Evolutionary conservation across 352 stramenopile genomes (phyloP).

Genomic region (Peronospora tabacina): DNA sequence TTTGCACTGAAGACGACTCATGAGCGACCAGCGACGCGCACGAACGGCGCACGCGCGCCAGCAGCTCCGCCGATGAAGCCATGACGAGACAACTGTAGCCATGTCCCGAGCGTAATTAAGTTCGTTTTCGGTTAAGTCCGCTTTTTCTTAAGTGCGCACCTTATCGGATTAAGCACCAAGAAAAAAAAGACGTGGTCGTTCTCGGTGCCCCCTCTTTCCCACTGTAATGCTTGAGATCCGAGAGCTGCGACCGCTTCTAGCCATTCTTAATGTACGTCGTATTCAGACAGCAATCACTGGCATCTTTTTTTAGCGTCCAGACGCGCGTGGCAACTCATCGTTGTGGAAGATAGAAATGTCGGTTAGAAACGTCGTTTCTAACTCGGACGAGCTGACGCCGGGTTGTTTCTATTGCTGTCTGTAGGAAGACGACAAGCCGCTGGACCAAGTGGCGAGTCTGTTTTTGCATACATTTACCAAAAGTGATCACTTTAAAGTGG

Average conservation of each 20-base stretch:
- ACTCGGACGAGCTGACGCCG: not conserved
- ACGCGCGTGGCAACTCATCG: not conserved
- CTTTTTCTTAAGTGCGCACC: slow-evolving; percentile 7
- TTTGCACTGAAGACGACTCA: slow-evolving; percentile 35
- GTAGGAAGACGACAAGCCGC: slow-evolving; percentile 78
- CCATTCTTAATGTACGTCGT: slow-evolving; percentile 72
- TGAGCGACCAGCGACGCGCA: slow-evolving; percentile 44
- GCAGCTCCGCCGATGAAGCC: slow-evolving; percentile 29
- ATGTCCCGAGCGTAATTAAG: not conserved
- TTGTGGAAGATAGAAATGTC: slow-evolving; percentile 3
- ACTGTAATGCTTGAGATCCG: slow-evolving; percentile 66
- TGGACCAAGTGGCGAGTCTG: slow-evolving; percentile 60
- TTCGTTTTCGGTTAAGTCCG: slow-evolving; percentile 11
- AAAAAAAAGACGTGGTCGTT: not conserved
- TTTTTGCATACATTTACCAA: slow-evolving; percentile 81
- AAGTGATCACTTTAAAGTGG: slow-evolving; percentile 87
- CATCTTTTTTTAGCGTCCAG: not conserved
- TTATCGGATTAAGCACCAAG: not conserved
- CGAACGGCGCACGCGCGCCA: slow-evolving; percentile 44
- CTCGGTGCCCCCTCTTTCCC: slow-evolving; percentile 6
- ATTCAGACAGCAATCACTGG: not conserved
- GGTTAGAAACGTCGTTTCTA: slow-evolving; percentile 19
- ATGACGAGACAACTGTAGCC: slow-evolving; percentile 10
- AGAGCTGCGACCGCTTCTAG: slow-evolving; percentile 71
- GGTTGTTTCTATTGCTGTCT: not conserved